phyloP scores from a whole-genome alignment of 108 stramenopile species.

The Pseudonitzschia pungens region DNA sequence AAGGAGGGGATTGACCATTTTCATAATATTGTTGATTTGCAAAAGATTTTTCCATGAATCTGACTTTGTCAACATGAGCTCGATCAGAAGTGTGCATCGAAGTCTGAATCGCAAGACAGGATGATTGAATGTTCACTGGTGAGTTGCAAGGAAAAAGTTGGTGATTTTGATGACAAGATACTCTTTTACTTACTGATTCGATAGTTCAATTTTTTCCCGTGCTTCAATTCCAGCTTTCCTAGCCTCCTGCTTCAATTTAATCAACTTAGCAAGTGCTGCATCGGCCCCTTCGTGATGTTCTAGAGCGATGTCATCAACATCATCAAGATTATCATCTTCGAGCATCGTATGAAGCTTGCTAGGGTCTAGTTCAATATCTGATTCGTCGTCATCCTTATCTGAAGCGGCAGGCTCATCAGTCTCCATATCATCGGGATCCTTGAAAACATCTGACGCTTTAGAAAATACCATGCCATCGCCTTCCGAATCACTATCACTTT shows the following conservation, averaged over 20 bases:
- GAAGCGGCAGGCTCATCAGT: constrained; percentile 28
- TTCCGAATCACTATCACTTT: constrained; percentile 33
- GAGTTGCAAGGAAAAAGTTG: neutral
- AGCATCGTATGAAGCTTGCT: constrained; percentile 64
- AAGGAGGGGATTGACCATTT: constrained; percentile 58
- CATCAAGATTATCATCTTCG: constrained; percentile 77
- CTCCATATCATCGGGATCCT: constrained; percentile 34
- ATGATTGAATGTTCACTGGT: neutral
- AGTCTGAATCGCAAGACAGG: constrained; percentile 18
- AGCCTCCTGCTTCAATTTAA: constrained; percentile 81
- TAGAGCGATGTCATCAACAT: constrained; percentile 51
- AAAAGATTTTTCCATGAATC: constrained; percentile 54
- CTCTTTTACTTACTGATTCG: constrained; percentile 41
- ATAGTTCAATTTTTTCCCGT: constrained; percentile 62
- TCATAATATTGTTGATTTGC: constrained; percentile 47
- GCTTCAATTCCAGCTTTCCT: constrained; percentile 76
- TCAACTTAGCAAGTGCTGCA: constrained; percentile 76
- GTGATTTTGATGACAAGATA: neutral
- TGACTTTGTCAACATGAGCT: constrained; percentile 51
- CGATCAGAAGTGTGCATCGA: constrained; percentile 73
- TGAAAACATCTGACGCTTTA: constrained; percentile 22
- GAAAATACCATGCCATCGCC: constrained; percentile 34
- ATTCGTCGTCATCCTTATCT: constrained; percentile 44
- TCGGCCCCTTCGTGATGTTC: constrained; percentile 91
- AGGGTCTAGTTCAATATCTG: constrained; percentile 68